Base-by-base conservation (phyloP, 1,284 basidiomycete genomes). In the Ustilago shanxiensis region DNA sequence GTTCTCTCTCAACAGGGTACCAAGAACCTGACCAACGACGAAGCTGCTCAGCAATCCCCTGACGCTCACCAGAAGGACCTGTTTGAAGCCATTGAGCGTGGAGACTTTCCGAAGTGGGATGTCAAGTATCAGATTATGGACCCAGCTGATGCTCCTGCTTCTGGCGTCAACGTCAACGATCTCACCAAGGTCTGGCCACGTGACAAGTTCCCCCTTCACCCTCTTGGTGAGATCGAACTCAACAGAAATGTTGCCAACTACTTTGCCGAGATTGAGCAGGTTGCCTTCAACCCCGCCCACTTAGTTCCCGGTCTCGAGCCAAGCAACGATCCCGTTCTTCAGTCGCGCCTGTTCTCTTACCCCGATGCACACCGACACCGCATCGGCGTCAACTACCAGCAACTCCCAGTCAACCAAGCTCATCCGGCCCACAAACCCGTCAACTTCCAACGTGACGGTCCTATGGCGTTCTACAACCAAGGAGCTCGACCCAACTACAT, bases 281-380 rank as follows among this genome's bases (percentile, higher is more conserved):
- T 74, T 8, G 78, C 78, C 14, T 79, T 80, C 67, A 76, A 68
- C 69, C 78, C 79, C 49, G 66, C 79, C 7, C 77, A 81, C 50
- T 33, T 82, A 13, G 64, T 80, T 2, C 79, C 78, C 5, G 82
- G 83, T 53, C 50, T 83, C 18, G 81, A 79, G 45, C 77, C 81
- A 5, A 74, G 70, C 9, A 76, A 78, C 52, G 83, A 85, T 55
- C 82, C 83, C 6, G 79, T 84, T 2, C 69, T 85, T 8, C 83
- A 85, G 66, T 72, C 67, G 13, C 71, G 83, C 18, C 66, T 85
- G 2, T 84, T 84, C 68, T 79, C 78, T n/a, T 85, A 85, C 72
- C 93, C 94, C 5, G 95, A 97, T 86, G 93, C 95, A 8, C 95
- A 96, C 87, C 91, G 94, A 71, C 92, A 95, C 88, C 91, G 87